phyloP scores from a whole-genome alignment of 1,284 basidiomycete species.

The Fomitopsis schrenkii region DNA sequence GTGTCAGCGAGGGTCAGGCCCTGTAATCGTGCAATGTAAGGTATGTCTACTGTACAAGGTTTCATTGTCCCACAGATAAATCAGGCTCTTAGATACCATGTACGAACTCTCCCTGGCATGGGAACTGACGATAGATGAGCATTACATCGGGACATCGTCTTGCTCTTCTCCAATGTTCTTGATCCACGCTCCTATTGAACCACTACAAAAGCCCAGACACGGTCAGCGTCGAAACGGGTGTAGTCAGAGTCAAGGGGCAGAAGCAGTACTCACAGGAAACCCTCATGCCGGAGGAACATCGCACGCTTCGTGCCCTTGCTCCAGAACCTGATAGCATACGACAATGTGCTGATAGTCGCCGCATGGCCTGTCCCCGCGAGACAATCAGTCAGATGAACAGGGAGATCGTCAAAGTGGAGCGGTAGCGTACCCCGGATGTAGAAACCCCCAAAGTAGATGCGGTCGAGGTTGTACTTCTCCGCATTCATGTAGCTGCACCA shows the following conservation, averaged over 20 bases:
- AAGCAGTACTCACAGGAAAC: slow-evolving; percentile 78
- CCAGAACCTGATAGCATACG: slow-evolving; percentile 99
- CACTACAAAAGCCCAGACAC: slow-evolving; percentile 39
- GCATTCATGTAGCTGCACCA: slow-evolving; percentile 93
- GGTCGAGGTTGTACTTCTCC: slow-evolving; percentile 95
- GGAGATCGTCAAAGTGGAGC: not conserved
- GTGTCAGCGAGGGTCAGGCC: not conserved
- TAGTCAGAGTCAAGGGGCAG: not conserved
- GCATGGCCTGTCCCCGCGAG: slow-evolving; percentile 71
- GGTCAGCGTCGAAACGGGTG: slow-evolving; percentile 2
- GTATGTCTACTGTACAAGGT: not conserved
- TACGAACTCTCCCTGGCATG: not conserved
- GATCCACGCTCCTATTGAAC: slow-evolving; percentile 93
- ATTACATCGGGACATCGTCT: slow-evolving; percentile 7
- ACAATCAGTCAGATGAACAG: slow-evolving; percentile 5
- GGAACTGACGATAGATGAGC: not conserved
- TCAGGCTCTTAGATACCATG: not conserved
- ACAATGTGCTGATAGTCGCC: slow-evolving; percentile 95
- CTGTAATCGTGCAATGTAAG: not conserved
- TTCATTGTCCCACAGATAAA: slow-evolving; percentile 1
- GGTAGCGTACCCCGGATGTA: slow-evolving; percentile 87
- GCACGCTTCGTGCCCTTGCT: slow-evolving; percentile 97
- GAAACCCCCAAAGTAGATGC: slow-evolving; percentile 98
- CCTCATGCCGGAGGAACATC: slow-evolving; percentile 96
- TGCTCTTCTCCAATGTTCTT: slow-evolving; percentile 67